A percentile compares a stretch with the other conserved stretches of the same genome.
phyloP scores from a whole-genome alignment of 2,329 filamentous ascomycete species.

The Fusarium agapanthi region DNA sequence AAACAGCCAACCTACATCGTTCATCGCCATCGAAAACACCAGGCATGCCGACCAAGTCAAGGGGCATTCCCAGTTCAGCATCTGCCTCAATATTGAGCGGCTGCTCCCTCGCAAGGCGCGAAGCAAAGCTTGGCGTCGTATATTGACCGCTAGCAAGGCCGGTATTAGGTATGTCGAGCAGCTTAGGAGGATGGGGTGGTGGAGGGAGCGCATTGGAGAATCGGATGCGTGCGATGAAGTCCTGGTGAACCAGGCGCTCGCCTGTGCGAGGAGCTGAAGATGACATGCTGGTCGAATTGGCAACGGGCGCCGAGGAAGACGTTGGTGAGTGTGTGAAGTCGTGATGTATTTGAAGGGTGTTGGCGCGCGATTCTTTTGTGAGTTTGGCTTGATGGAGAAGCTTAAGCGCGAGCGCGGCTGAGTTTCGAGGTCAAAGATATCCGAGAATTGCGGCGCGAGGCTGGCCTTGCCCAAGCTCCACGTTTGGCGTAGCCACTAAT shows the following conservation, averaged over 20 bases:
- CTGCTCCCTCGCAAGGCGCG: constrained; percentile 87
- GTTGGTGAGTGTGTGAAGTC: constrained; percentile 2
- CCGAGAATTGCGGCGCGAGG: constrained; percentile 38
- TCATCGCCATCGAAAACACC: constrained; percentile 96
- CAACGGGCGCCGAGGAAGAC: constrained; percentile 11
- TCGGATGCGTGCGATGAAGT: constrained; percentile 95
- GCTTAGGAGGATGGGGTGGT: constrained; percentile 92
- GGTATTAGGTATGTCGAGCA: constrained; percentile 95
- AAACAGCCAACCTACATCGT: constrained; percentile 67
- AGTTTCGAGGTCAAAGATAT: constrained; percentile 31
- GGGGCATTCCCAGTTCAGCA: constrained; percentile 96
- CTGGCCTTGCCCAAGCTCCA: constrained; percentile 34
- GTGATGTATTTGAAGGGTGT: neutral
- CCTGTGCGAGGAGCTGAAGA: constrained; percentile 50
- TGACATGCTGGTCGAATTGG: constrained; percentile 30
- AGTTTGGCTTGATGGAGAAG: constrained; percentile 21
- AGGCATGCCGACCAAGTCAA: constrained; percentile 93
- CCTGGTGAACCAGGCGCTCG: constrained; percentile 80
- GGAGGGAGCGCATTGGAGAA: constrained; percentile 96
- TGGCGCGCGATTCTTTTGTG: constrained; percentile 4
- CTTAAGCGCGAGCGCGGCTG: constrained; percentile 37
- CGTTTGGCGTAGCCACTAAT: neutral
- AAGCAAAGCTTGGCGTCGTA: constrained; percentile 89
- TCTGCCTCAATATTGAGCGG: constrained; percentile 96
- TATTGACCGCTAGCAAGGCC: constrained; percentile 88